phyloP scores from a whole-genome alignment of 352 stramenopile species.

The Phytophthora citrophthora region DNA sequence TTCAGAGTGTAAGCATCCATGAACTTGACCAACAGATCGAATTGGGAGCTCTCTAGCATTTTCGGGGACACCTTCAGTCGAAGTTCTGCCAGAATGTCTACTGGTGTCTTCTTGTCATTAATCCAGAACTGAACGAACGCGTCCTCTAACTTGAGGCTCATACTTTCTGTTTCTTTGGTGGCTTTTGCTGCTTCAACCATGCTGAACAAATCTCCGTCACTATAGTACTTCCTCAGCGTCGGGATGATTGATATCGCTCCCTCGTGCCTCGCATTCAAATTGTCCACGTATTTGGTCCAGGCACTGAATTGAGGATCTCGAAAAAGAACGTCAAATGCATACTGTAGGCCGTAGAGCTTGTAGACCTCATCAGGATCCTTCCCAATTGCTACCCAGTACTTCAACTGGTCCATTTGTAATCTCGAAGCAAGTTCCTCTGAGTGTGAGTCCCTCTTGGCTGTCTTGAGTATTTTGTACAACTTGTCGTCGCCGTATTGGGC shows the following conservation, averaged over 20 bases:
- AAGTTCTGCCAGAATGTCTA: neutral
- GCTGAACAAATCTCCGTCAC: neutral
- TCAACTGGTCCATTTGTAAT: neutral
- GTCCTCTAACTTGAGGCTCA: neutral
- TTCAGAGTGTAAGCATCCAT: neutral
- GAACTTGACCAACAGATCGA: neutral
- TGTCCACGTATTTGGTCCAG: slow-evolving; percentile 3
- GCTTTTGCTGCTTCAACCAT: neutral
- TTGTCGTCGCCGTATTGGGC: neutral
- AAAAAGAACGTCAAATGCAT: neutral
- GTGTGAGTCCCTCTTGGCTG: neutral
- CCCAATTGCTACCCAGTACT: neutral
- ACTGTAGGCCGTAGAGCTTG: neutral
- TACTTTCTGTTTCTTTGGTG: neutral
- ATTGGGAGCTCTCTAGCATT: neutral
- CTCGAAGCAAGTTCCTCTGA: neutral
- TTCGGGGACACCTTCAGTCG: neutral
- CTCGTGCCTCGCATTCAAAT: neutral
- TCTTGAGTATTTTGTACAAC: neutral
- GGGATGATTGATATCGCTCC: no score
- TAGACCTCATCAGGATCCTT: no score
- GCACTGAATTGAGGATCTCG: neutral
- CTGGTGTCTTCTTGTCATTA: neutral
- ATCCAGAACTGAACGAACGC: neutral
- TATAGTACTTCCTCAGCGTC: neutral